Base-by-base conservation (phyloP, 176 grass and related monocot species). In the Alloteropsis semialata region DNA sequence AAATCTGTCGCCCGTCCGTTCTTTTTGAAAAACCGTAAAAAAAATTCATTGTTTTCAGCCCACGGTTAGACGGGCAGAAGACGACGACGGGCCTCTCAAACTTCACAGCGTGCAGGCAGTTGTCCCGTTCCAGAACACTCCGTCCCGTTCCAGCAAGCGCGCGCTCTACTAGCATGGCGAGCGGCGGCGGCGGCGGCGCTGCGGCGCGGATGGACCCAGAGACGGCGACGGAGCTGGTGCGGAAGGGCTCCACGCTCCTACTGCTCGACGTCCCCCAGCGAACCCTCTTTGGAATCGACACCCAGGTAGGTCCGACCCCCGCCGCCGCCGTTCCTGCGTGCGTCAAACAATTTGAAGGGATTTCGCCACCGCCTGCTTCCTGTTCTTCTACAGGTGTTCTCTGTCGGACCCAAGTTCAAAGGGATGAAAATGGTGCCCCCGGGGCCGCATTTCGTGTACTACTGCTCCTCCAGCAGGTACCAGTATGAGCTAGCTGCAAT, bases 341-440 rank as follows among this genome's bases (percentile, higher is more conserved):
- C 27, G 14, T 46, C 45, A 6, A 30, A 8, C 4, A 11, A 25
- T 16, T 62, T 81, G 9, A 83, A 1, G n/a, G 67, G 15, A 30
- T 64, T 42, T 74, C 9, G 25, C 3, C 12, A 37, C 24, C 34
- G 50, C 30, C 25, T 64, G 76, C 17, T 41, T 24, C 34, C 43
- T 34, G 10, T 43, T 75, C 43, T 22, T 85, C 82, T 82, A 7
- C 81, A 98, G 95, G 80, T 98, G 45, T 98, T 95, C 59, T 90
- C 92, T 18, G 82, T 90, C 0, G 92, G 92, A 1, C 92, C 96
- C 3, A 89, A 86, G 75, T 98, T 98, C 67, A 98, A 80, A 81
- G 92, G 96, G 69, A 91, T 98, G 29, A 98, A 98, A 62, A 93
- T 98, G 96, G 73, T 98, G 69, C 96, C 90, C 1, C 87, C 88